Base-by-base conservation (phyloP, 2,329 filamentous ascomycete genomes). In the Neonectria neomacrospora region DNA sequence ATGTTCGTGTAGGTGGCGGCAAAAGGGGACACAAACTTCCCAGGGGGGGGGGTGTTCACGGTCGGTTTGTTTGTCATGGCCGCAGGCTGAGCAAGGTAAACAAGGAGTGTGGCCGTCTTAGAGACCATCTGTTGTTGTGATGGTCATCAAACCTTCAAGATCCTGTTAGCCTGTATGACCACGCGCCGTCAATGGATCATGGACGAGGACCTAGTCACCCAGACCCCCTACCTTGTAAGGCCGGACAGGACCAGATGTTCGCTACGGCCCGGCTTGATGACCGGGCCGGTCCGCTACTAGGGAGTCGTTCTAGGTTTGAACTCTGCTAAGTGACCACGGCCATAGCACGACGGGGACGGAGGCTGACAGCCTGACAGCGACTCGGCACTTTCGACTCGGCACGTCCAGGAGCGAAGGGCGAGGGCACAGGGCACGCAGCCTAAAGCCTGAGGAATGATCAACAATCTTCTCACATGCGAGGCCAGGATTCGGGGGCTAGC, bases 231-330 rank as follows among this genome's bases (percentile, higher is more conserved):
- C 59, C 64, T 58, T 67, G 59, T 45, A 58, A 56, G 54, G 53
- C 65, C 45, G 63, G 64, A 64, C 53, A 67, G 61, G 57, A 54
- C 59, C 59, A 62, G 54, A 64, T 61, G 44, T 67, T 65, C 65
- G 66, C 58, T 64, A 66, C 69, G 71, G 71, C 62, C 71, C 68
- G 71, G 69, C 64, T 63, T 60, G 57, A 59, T 54, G 68, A 61
- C 71, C 70, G 68, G 71, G 28, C 70, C 70, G 71, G 71, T 63
- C 71, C 71, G 70, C 67, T 67, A 66, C 62, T 64, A 54, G 58
- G 50, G 57, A 56, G 63, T 62, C 54, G 65, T 63, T 57, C 63
- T 67, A 57, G 52, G 45, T 41, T 64, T 45, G 50, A 56, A 47
- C 54, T 54, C 41, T 28, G 44, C 47, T 44, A 47, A 52, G 51